phyloP scores from a whole-genome alignment of 768 basidiomycete species.

The Kwoniella sp. region DNA sequence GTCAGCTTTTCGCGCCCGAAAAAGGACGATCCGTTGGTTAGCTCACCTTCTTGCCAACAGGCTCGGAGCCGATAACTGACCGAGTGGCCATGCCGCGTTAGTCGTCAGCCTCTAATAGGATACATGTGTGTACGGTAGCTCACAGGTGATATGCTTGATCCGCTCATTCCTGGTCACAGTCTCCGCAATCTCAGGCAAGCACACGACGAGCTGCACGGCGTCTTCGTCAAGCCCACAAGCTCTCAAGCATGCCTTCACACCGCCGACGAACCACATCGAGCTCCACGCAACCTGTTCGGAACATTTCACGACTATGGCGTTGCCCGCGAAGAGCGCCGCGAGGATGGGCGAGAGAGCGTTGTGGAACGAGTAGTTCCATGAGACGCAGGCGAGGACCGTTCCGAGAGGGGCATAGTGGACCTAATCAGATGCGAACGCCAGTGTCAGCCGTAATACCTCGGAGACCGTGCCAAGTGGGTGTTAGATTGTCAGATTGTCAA shows the following conservation, averaged over 20 bases:
- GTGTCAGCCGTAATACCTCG: neutral
- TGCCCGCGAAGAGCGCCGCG: slow-evolving; percentile 86
- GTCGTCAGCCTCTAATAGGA: neutral
- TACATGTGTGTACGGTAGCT: slow-evolving; percentile 11
- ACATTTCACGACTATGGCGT: slow-evolving; percentile 83
- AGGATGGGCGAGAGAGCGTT: slow-evolving; percentile 93
- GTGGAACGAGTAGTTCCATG: slow-evolving; percentile 72
- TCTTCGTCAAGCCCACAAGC: slow-evolving; percentile 81
- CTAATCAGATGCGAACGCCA: slow-evolving; percentile 19
- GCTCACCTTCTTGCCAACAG: slow-evolving; percentile 58
- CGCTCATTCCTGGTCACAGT: slow-evolving; percentile 72
- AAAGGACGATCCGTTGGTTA: neutral
- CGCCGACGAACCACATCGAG: slow-evolving; percentile 70
- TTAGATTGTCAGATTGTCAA: too few relatives aligned
- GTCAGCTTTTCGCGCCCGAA: too few relatives aligned
- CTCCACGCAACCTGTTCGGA: slow-evolving; percentile 78
- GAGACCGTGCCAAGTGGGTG: neutral
- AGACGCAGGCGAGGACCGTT: slow-evolving; percentile 87
- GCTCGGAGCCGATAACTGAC: slow-evolving; percentile 56
- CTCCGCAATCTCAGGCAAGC: slow-evolving; percentile 83
- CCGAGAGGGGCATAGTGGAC: slow-evolving; percentile 82
- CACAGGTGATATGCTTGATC: slow-evolving; percentile 83
- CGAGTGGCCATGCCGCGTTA: neutral
- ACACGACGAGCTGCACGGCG: slow-evolving; percentile 87
- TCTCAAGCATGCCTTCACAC: slow-evolving; percentile 72